Base-by-base conservation (phyloP, 495 filamentous ascomycete species). In the Tetracladium setigerum region DNA sequence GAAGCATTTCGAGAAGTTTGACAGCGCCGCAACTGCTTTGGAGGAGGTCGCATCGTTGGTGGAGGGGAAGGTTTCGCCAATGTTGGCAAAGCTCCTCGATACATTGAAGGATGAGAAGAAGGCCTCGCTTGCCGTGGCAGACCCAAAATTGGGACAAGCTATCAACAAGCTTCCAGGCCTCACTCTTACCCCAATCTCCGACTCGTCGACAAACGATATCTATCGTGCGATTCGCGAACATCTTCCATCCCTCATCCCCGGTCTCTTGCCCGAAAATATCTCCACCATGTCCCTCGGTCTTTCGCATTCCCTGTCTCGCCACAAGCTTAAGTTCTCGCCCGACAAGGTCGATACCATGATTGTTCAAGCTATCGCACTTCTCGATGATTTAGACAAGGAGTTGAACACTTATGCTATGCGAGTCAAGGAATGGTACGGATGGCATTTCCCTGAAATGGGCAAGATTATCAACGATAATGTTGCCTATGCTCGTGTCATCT, bases 261-360 rank as follows among this genome's bases (percentile, higher is more conserved):
- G 85, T 38, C 81, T 99, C 50, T 70, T 83, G 5, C 83, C 87
- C 36, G 78, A 86, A 60, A 89, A 90, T 58, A 81, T 95, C 61
- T 79, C 85, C 50, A 87, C 88, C 59, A 97, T 96, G 88, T 81
- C 85, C 17, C 77, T 99, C 42, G 92, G 94, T 73, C 79, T 99
- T 17, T 95, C 94, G 13, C 92, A 99, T 71, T 95, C 89, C 33
- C 78, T 99, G 38, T 95, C 92, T n/a, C 83, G 92, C 49, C 90
- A 99, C 72, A 95, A 91, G 73, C 81, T 99, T 56, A 95, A 95
- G 72, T 99, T 99, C 73, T 95, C 89, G 4, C 85, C 92, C 38
- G 92, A 99, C 58, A 99, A 99, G 73, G 95, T 99, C 47, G 92
- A 99, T 58, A 90, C 89, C 43, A 99, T 99, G 92, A 95, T 99